Evolutionary conservation across 2,329 filamentous ascomycete species (phyloP).

Genomic region (Didymella lethalis): DNA sequence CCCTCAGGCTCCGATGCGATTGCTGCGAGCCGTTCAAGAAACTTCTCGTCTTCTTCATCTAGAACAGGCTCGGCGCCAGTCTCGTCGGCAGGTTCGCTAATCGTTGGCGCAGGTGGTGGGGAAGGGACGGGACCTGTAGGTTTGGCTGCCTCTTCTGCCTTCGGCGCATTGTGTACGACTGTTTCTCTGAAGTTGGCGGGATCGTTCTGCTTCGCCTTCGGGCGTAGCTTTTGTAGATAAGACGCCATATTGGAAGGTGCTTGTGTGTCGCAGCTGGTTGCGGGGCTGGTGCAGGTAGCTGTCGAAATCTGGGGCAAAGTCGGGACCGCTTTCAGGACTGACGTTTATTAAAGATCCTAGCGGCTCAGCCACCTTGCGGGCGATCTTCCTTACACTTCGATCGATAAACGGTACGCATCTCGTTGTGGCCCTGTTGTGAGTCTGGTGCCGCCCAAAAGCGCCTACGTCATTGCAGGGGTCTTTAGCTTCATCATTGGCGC

Average conservation of each 20-base stretch:
- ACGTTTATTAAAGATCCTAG: constrained; percentile 8
- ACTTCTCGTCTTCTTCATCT: constrained; percentile 68
- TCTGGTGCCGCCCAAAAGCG: constrained; percentile 25
- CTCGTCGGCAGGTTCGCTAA: constrained; percentile 40
- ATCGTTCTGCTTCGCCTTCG: constrained; percentile 43
- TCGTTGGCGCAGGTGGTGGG: constrained; percentile 32
- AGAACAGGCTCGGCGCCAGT: constrained; percentile 55
- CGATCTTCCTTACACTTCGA: constrained; percentile 29
- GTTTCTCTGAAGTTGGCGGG: constrained; percentile 25
- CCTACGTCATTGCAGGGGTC: constrained; percentile 45
- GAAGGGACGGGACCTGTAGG: constrained; percentile 33
- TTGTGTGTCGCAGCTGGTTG: constrained; percentile 5
- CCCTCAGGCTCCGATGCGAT: constrained; percentile 52
- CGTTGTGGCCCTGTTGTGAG: constrained; percentile 32
- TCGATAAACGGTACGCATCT: constrained; percentile 28
- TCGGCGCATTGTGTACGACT: constrained; percentile 20
- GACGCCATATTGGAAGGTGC: constrained; percentile 35
- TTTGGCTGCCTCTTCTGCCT: constrained; percentile 28
- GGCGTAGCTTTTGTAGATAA: constrained; percentile 46
- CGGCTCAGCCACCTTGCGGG: constrained; percentile 18
- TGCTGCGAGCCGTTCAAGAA: constrained; percentile 61
- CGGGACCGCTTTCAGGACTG: neutral
- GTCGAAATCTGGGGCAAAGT: neutral
- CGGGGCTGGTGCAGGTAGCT: constrained; percentile 10
- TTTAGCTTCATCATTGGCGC: constrained; percentile 4